Base-by-base conservation (phyloP, 805 yeast genomes). In the Pichia nanzhaoensis region DNA sequence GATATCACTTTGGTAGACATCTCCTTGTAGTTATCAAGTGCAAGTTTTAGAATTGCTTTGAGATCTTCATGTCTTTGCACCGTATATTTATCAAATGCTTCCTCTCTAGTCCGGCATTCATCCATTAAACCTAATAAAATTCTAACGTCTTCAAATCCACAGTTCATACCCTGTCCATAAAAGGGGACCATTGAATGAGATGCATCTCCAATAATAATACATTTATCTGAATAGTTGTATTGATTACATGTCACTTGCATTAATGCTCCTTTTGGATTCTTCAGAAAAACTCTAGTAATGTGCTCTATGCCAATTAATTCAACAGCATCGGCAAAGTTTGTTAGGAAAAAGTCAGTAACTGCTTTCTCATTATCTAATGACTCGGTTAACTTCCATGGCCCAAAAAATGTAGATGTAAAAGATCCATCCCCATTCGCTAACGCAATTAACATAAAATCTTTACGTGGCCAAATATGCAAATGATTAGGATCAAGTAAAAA, bases 101-200 rank as follows among this genome's bases (percentile, higher is more conserved):
- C 40, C 1, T 57, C 56, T 24, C 80, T 67, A 46, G 75, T 66
- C 3, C 63, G 47, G 39, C 56, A 33, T 44, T 61, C 52, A 28
- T 72, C 73, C 39, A 74, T 37, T 21, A 81, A 58, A 37, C 75
- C 71, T 66, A 84, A 66, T 42, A 90, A 65, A 1, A 81, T 77
- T 46, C 80, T 68, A 19, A 90, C 90, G 55, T 91, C 97, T 63
- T 90, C 97, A 61, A 90, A 84, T 1, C 97, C 97, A 59, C 95
- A 86, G 62, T 90, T 90, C 91, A 90, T 84, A 5, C 97, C 97
- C 62, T 90, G 97, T 9, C 97, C 97, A 59, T 89, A 90, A 62
- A 90, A 90, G n/a, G 97, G 97, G 5, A 90, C 97, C 96, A 89
- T 90, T 24, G 93, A 79, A 65, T 90, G 97, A 0, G 97, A 95